Evolutionary conservation across 2,329 filamentous ascomycete species (phyloP), one percentile per base, ranked within the genome.

Genomic region (Paraconiothyrium sp.): DNA sequence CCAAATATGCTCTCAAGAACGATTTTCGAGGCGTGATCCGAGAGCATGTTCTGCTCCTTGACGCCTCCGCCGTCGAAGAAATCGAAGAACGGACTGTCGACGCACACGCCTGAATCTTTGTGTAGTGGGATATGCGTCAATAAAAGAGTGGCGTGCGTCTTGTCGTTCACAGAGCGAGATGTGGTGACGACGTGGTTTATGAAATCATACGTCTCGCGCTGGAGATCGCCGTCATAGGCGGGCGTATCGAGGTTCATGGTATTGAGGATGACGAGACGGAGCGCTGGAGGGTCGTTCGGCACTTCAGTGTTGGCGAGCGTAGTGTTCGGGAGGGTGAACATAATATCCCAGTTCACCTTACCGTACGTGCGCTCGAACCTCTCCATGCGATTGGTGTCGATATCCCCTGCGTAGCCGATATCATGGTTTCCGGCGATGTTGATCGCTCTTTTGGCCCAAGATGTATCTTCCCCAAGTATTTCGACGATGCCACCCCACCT

Each of bases 391-490:
- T 88, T 84, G n/a, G 85, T 81, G 44, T 90, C 93, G 63, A 98
- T 85, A 77, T 99, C 95, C 3, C 95, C 95, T 0, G 94, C 93
- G 76, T 99, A 99, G 37, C 95, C 95, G 72, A 99, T 90, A 77
- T 99, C 95, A 76, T 99, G 95, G 74, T 99, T 99, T 1, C 95
- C 95, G 0, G 89, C 93, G 30, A 98, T 88, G 69, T 97, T 96
- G 76, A 99, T 93, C 65, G 97, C 84, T 58, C 91, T 87, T 44
- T 83, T 85, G n/a, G 84, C 79, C 95, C 95, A 98, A 2, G 79
- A 78, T 6, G 82, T 79, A 60, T 86, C 83, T 50, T 65, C 65
- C 1, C 80, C 79, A 27, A 85, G 71, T 1, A 75, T 64, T 62
- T 84, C 80, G 16, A 71, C 65, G 13, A 66, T 75, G 4, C 65